phyloP scores from a whole-genome alignment of 805 yeast species.

The Candida qinlingensis region DNA sequence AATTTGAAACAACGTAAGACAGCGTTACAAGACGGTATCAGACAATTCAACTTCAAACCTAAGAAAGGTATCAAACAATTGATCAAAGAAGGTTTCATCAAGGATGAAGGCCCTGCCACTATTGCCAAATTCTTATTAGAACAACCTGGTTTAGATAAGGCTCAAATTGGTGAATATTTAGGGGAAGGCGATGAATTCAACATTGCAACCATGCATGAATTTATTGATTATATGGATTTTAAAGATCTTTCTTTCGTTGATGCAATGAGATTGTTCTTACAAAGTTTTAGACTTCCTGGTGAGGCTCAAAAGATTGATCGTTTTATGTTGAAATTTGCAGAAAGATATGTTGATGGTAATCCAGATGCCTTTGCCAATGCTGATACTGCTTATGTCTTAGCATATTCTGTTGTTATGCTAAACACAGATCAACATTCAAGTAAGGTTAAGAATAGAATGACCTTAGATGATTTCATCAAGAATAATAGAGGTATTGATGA shows the following conservation, averaged over 20 bases:
- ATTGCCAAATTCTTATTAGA: slow-evolving; percentile 73
- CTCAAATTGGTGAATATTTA: slow-evolving; percentile 82
- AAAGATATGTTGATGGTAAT: slow-evolving; percentile 81
- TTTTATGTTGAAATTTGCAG: slow-evolving; percentile 95
- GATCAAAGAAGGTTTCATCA: slow-evolving; percentile 57
- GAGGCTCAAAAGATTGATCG: slow-evolving; percentile 98
- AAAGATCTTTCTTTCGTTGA: slow-evolving; percentile 65
- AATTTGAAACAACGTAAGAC: slow-evolving; percentile 78
- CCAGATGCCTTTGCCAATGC: slow-evolving; percentile 87
- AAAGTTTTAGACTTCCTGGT: slow-evolving; percentile 91
- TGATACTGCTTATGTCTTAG: slow-evolving; percentile 87
- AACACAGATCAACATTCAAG: slow-evolving; percentile 93
- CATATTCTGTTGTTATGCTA: slow-evolving; percentile 87
- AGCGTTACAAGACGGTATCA: slow-evolving; percentile 69
- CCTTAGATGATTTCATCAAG: slow-evolving; percentile 75
- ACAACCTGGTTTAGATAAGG: slow-evolving; percentile 75
- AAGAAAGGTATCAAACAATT: slow-evolving; percentile 69
- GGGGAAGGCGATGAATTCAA: slow-evolving; percentile 84
- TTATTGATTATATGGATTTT: slow-evolving; percentile 86
- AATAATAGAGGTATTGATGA: slow-evolving; percentile 93
- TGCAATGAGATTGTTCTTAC: slow-evolving; percentile 79
- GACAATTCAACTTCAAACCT: slow-evolving; percentile 79
- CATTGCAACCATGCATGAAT: slow-evolving; percentile 84
- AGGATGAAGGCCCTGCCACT: slow-evolving; percentile 52
- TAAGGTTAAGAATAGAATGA: slow-evolving; percentile 83